Evolutionary conservation across 148 eudicot genomes (phyloP).

Genomic region (Diospyros kaki): DNA sequence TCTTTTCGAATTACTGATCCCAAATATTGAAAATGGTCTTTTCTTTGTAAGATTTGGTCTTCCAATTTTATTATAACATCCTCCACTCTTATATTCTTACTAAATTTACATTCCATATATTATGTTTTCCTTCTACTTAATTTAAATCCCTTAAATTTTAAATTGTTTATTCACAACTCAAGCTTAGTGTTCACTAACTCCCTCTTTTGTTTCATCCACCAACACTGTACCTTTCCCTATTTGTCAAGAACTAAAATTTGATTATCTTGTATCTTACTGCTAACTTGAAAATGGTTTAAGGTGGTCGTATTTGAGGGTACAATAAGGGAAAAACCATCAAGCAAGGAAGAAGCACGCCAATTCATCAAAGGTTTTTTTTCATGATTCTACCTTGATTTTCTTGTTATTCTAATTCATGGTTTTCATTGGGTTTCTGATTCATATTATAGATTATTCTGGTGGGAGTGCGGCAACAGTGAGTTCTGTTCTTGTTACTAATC

Average conservation of each 20-base stretch:
- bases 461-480: slow-evolving; percentile 63
- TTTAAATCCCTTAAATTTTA: too few relatives aligned
- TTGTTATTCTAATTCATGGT: not conserved
- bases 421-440: slow-evolving; percentile 5
- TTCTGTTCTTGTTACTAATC: slow-evolving; percentile 82
- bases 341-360: slow-evolving; percentile 76
- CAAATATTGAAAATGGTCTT: too few relatives aligned
- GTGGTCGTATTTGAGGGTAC: slow-evolving; percentile 90
- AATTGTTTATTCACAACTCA: too few relatives aligned
- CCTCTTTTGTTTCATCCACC: too few relatives aligned
- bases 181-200: too few relatives aligned
- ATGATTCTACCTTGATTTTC: not conserved
- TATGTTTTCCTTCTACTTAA: too few relatives aligned
- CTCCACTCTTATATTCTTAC: too few relatives aligned
- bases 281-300: slow-evolving; percentile 40
- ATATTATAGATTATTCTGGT: slow-evolving; percentile 66
- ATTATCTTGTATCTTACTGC: slow-evolving; percentile 18
- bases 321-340: slow-evolving; percentile 82
- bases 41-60: too few relatives aligned
- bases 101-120: too few relatives aligned
- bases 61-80: too few relatives aligned
- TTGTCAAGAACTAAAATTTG: not conserved
- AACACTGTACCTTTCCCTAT: not conserved
- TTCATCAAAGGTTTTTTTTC: slow-evolving; percentile 59
- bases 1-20: too few relatives aligned